Conservation (phyloP, 2,329 filamentous ascomycete genomes). For the Aspergillus brunneoviolaceus region DNA sequence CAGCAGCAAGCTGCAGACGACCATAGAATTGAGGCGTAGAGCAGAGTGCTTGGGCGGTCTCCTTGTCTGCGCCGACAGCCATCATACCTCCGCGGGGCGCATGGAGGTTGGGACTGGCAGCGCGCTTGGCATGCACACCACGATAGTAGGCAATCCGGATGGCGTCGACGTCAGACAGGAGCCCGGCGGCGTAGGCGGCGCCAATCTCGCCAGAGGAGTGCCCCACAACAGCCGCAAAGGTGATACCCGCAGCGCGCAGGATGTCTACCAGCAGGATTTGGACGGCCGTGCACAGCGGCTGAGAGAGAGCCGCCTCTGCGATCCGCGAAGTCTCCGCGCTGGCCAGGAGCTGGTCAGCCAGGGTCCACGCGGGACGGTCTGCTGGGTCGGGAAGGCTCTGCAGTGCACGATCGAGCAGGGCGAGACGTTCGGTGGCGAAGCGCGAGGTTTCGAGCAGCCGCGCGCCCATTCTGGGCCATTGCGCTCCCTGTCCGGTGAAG, state of each 20-base stretch:
- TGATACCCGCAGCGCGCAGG: conserved; percentile 32
- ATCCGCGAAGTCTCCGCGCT: conserved; percentile 18
- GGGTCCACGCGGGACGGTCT: neutral
- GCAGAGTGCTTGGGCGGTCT: conserved; percentile 22
- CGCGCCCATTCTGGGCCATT: conserved; percentile 31
- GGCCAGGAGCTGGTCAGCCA: conserved; percentile 20
- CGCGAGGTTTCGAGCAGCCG: conserved; percentile 11
- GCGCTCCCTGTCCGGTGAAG: conserved; percentile 17
- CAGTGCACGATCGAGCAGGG: conserved; percentile 18
- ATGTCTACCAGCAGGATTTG: conserved; percentile 31
- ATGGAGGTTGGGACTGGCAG: conserved; percentile 3
- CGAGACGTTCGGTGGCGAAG: conserved; percentile 7
- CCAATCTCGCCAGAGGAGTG: conserved; percentile 55
- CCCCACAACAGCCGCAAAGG: conserved; percentile 43
- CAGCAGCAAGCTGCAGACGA: no score
- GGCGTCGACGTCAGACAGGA: conserved; percentile 43
- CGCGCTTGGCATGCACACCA: conserved; percentile 28
- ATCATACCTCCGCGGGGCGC: conserved; percentile 31
- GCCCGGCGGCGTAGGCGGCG: conserved; percentile 52
- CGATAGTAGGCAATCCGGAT: conserved; percentile 51
- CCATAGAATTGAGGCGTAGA: no score
- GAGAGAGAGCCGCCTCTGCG: conserved; percentile 26
- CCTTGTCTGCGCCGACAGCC: conserved; percentile 28
- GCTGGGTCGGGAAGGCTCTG: conserved; percentile 16
- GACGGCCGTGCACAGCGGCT: conserved; percentile 27